Percentiles rank a stretch among this genome's conserved stretches.
phyloP scores from a whole-genome alignment of 2,329 filamentous ascomycete species.

The Colletotrichum nymphaeae region DNA sequence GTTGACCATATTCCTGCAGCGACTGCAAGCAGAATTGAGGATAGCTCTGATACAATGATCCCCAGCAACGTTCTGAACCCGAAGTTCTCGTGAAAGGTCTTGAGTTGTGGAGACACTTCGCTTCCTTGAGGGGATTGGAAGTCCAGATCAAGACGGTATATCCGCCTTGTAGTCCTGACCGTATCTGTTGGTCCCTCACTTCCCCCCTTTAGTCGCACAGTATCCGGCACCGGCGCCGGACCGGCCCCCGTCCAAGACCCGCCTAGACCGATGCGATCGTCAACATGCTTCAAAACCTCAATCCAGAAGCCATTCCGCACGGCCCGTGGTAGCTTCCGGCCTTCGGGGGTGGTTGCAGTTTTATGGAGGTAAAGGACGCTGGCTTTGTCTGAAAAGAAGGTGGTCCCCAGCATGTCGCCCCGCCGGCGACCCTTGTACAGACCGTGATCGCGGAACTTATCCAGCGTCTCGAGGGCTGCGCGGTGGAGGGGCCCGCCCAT shows the following conservation, averaged over 20 bases:
- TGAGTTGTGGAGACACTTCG: background rate
- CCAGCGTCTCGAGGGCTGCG: slow-evolving; percentile 31
- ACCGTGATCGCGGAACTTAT: background rate
- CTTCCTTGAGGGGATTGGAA: background rate
- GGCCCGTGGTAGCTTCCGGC: background rate
- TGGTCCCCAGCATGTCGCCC: background rate
- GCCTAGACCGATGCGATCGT: background rate
- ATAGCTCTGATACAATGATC: background rate
- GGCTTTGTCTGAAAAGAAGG: background rate
- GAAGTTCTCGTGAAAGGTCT: background rate
- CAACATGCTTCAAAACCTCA: slow-evolving; percentile 12
- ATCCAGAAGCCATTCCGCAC: slow-evolving; percentile 38
- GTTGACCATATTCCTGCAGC: background rate
- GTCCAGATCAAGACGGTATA: background rate
- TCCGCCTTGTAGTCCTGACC: background rate
- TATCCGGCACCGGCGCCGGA: slow-evolving; percentile 5
- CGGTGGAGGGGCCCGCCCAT: slow-evolving; percentile 39
- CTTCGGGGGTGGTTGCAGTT: background rate
- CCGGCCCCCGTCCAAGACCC: background rate
- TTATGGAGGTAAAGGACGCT: background rate
- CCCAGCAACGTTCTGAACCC: background rate
- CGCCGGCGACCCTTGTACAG: background rate
- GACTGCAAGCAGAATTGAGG: slow-evolving; percentile 25
- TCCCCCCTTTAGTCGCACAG: background rate
- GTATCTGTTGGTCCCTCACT: background rate